These are phyloP conservation scores for Colletotrichum tamarilloi DNA, from an alignment of 2,329 filamentous ascomycete genomes.

Conservation along the genomic window DNA sequence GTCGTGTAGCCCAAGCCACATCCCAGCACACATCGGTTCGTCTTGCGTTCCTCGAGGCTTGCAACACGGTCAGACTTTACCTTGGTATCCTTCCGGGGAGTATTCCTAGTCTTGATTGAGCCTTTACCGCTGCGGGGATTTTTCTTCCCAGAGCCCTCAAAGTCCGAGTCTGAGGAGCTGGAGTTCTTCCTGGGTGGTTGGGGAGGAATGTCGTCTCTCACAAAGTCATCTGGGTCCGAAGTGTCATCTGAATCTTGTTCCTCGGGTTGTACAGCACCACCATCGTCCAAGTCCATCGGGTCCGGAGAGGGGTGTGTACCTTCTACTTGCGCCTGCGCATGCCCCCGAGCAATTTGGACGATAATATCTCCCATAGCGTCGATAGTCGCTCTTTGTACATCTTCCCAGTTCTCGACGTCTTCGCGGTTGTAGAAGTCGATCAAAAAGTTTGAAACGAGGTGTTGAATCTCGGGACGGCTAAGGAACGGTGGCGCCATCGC, in stretches of 20 bases:
- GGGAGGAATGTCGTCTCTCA: no score
- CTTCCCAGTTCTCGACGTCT: not conserved
- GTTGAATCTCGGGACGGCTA: not conserved
- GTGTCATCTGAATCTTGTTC: no score
- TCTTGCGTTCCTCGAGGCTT: not conserved
- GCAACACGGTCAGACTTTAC: not conserved
- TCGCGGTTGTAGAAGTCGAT: not conserved
- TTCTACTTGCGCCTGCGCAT: not conserved
- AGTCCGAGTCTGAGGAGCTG: no score
- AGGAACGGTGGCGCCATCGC: not conserved
- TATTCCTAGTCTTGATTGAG: not conserved
- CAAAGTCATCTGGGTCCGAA: no score
- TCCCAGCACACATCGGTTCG: not conserved
- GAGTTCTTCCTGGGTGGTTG: no score
- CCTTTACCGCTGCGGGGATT: not conserved
- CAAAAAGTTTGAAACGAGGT: not conserved
- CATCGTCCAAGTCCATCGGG: no score
- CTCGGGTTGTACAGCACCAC: no score
- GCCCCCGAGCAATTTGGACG: not conserved
- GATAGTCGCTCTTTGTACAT: not conserved
- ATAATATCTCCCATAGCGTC: not conserved
- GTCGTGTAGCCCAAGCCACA: not conserved
- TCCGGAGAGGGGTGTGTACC: no score
- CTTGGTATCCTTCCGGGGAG: not conserved
- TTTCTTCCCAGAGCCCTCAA: no score